These are phyloP conservation scores for Herpetomonas tarakana DNA, from an alignment of 208 protist species.

Conservation along the genomic window DNA sequence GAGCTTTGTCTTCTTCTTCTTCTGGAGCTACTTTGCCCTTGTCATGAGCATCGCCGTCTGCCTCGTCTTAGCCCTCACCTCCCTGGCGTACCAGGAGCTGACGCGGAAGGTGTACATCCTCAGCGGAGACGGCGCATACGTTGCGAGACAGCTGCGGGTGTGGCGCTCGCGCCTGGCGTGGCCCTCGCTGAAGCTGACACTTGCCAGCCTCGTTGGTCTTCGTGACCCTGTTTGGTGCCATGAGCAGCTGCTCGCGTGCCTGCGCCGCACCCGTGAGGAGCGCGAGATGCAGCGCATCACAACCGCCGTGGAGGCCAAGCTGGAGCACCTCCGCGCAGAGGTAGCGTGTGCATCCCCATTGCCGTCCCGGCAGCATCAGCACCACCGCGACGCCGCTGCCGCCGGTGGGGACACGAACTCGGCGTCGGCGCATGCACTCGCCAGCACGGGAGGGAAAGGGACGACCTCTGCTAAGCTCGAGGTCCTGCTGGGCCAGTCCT, in stretches of 20 bases:
- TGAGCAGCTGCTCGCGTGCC: constrained; percentile 4
- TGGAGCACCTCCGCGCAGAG: background rate
- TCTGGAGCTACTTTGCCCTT: constrained; percentile 20
- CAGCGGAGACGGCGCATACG: background rate
- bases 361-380: too few relatives aligned
- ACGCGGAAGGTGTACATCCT: constrained; percentile 3
- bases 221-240: background rate
- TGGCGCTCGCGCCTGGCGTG: background rate
- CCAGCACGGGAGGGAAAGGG: too few relatives aligned
- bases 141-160: background rate
- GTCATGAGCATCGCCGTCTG: background rate
- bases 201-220: constrained; percentile 7
- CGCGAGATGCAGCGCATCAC: background rate
- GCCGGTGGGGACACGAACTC: too few relatives aligned
- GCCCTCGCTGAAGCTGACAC: background rate
- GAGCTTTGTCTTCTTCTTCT: constrained; percentile 12
- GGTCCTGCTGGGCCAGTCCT: too few relatives aligned
- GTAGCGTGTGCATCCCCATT: too few relatives aligned
- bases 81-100: constrained; percentile 2
- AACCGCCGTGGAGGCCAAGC: background rate
- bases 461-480: too few relatives aligned
- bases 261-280: background rate
- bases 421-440: too few relatives aligned
- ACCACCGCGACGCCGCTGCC: too few relatives aligned
- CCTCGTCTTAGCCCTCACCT: constrained; percentile 10